Conservation (phyloP, 2,329 filamentous ascomycete genomes). For the Colletotrichum salicis region DNA sequence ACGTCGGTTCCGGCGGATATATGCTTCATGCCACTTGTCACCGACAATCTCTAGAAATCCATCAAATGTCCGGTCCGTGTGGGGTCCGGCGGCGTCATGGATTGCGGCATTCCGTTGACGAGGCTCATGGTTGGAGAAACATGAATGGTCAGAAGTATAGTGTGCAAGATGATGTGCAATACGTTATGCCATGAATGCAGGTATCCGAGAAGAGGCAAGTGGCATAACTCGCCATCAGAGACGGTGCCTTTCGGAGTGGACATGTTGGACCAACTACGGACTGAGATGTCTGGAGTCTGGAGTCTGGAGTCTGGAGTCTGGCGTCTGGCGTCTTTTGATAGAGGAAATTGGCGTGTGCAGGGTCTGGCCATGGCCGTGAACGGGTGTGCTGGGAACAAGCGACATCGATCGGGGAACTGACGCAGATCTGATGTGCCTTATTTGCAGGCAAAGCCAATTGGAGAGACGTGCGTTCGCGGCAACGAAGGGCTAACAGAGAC, state of each 20-base stretch:
- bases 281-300: slow-evolving; percentile 3
- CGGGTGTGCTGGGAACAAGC: slow-evolving; percentile 19
- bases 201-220: slow-evolving; percentile 28
- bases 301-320: background rate
- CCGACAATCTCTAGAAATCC: background rate
- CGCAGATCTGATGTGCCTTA: slow-evolving; percentile 30
- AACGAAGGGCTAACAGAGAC: slow-evolving; percentile 28
- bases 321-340: background rate
- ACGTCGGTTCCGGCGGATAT: slow-evolving; percentile 21
- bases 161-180: slow-evolving; percentile 36
- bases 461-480: slow-evolving; percentile 30
- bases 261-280: slow-evolving; percentile 23
- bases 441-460: slow-evolving; percentile 21
- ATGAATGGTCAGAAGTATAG: slow-evolving; percentile 14
- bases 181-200: slow-evolving; percentile 39
- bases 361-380: slow-evolving; percentile 21
- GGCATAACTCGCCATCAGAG: slow-evolving; percentile 29
- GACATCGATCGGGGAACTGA: background rate
- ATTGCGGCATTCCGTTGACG: background rate
- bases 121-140: slow-evolving; percentile 13
- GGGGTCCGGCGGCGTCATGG: background rate
- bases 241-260: slow-evolving; percentile 24
- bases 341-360: slow-evolving; percentile 3
- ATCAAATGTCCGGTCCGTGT: slow-evolving; percentile 12
- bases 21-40: slow-evolving; percentile 22